Percentiles rank a stretch among this genome's conserved stretches.
These are phyloP conservation scores for Copromyces sp. DNA, from an alignment of 495 filamentous ascomycete genomes.

Conservation along the genomic window DNA sequence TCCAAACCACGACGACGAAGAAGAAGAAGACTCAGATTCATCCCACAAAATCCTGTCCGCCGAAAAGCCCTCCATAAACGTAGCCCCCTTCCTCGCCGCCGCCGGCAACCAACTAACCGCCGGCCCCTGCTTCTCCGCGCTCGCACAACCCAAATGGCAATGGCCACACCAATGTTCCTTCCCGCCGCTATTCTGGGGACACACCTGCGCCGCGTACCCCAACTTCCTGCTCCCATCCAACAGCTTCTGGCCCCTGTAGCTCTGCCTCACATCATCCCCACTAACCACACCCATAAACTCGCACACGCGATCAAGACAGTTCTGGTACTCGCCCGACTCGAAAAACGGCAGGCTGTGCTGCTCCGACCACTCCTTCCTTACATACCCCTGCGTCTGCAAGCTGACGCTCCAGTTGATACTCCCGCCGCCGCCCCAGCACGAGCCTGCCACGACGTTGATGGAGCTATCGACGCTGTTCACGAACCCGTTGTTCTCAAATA, in stretches of 20 bases:
- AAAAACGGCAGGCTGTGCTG: slow-evolving; percentile 64
- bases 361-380: slow-evolving; percentile 72
- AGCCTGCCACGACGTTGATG: slow-evolving; percentile 53
- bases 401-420: slow-evolving; percentile 84
- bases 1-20: slow-evolving; percentile 6
- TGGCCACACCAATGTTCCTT: slow-evolving; percentile 67
- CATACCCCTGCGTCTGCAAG: slow-evolving; percentile 69
- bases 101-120: slow-evolving; percentile 68
- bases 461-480: slow-evolving; percentile 52
- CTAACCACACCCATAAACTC: slow-evolving; percentile 51
- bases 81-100: slow-evolving; percentile 62
- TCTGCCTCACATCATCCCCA: slow-evolving; percentile 53
- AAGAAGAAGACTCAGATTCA: slow-evolving; percentile 21
- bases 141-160: slow-evolving; percentile 67
- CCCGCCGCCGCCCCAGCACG: slow-evolving; percentile 77
- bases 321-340: slow-evolving; percentile 62
- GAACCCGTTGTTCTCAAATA: slow-evolving; percentile 54
- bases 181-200: slow-evolving; percentile 72
- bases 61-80: slow-evolving; percentile 70
- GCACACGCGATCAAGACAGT: slow-evolving; percentile 56
- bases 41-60: slow-evolving; percentile 60
- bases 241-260: slow-evolving; percentile 54
- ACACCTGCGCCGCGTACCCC: slow-evolving; percentile 57
- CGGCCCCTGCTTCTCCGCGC: slow-evolving; percentile 66
- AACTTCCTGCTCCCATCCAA: slow-evolving; percentile 67